Conservation (phyloP, 2,329 filamentous ascomycete species). For the Aspergillus costaricaensis region DNA sequence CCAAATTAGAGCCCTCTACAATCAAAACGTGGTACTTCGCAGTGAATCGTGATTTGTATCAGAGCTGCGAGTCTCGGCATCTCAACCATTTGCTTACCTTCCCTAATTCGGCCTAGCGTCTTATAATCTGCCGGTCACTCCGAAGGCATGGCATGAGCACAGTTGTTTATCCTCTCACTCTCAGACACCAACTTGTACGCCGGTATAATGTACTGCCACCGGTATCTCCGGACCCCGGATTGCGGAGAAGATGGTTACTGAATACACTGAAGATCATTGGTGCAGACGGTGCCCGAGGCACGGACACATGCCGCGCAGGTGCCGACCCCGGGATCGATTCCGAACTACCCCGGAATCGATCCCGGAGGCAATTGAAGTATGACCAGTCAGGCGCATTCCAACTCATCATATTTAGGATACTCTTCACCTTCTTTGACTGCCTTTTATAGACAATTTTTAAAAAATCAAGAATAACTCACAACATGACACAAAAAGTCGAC, state of each 20-base stretch:
- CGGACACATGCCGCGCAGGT: background rate
- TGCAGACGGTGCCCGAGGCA: background rate
- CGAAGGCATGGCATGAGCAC: too few relatives aligned
- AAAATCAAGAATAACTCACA: background rate
- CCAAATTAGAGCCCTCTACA: too few relatives aligned
- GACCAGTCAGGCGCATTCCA: background rate
- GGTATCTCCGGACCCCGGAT: background rate
- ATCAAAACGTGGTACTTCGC: too few relatives aligned
- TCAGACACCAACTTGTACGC: background rate
- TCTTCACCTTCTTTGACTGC: background rate
- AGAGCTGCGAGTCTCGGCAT: background rate
- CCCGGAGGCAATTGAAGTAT: slow-evolving; percentile 12
- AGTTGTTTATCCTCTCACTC: background rate
- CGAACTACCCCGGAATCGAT: slow-evolving; percentile 18
- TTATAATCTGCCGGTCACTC: background rate
- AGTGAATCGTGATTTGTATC: too few relatives aligned
- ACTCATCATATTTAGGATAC: background rate
- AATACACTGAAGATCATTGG: background rate
- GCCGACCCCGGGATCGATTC: slow-evolving; percentile 17
- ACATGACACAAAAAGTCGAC: slow-evolving; percentile 40
- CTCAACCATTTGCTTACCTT: background rate
- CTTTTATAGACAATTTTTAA: too few relatives aligned
- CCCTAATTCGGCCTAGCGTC: background rate
- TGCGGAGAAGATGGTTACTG: background rate
- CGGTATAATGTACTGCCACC: background rate